phyloP scores from a whole-genome alignment of 2,329 filamentous ascomycete species.

The Tolypocladium ophioglossoides region DNA sequence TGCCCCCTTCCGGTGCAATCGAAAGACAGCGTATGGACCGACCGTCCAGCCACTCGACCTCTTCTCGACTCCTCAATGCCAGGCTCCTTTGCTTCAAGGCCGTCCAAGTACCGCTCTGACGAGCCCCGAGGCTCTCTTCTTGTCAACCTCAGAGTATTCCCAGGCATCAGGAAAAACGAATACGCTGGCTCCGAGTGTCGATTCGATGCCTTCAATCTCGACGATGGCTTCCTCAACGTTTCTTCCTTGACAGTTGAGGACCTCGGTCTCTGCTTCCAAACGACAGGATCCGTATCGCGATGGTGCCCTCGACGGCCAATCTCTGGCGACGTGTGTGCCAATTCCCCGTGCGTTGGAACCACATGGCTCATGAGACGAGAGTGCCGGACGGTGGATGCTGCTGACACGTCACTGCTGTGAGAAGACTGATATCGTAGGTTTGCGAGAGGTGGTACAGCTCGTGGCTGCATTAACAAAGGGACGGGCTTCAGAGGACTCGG shows the following conservation, averaged over 20 bases:
- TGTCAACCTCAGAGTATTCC: not conserved
- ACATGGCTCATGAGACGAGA: not conserved
- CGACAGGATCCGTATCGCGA: not conserved
- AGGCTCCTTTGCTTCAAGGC: too few relatives aligned
- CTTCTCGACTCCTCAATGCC: not conserved
- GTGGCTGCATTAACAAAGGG: slow-evolving; percentile 32
- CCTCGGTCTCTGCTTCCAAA: not conserved
- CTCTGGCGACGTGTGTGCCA: not conserved
- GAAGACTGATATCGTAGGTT: not conserved
- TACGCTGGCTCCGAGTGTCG: not conserved
- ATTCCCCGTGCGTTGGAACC: not conserved
- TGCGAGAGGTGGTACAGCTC: not conserved
- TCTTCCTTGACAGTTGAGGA: not conserved
- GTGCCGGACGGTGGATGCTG: not conserved
- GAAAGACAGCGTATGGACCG: not conserved
- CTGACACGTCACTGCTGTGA: not conserved
- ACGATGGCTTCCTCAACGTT: not conserved
- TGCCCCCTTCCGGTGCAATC: not conserved
- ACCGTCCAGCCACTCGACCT: not conserved
- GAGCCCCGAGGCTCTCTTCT: not conserved
- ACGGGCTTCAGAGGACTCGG: slow-evolving; percentile 40
- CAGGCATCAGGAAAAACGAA: not conserved
- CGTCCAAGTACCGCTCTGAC: not conserved
- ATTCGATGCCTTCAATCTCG: not conserved
- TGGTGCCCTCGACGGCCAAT: not conserved